Evolutionary conservation across 148 eudicot species (phyloP).

Genomic region (Chenopodium suecicum): DNA sequence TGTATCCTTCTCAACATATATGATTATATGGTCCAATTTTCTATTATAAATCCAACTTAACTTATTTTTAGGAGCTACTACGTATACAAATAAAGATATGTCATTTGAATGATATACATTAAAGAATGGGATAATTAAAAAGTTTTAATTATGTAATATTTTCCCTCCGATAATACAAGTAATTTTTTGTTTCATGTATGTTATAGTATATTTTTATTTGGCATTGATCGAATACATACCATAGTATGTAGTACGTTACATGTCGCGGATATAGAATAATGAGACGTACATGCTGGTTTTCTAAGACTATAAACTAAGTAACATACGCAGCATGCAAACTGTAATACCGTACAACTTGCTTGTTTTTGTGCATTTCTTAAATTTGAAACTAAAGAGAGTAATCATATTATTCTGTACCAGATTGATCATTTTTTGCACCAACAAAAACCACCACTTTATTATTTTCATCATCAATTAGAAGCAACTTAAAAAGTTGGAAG

Average conservation of each 20-base stretch:
- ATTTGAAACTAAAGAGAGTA: slow-evolving; percentile 16
- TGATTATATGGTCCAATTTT: neutral
- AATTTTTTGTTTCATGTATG: too few relatives aligned
- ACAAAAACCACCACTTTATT: slow-evolving; percentile 2
- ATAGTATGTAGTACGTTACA: too few relatives aligned
- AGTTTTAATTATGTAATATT: too few relatives aligned
- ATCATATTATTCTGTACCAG: slow-evolving; percentile 22
- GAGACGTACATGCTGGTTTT: too few relatives aligned
- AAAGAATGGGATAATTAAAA: too few relatives aligned
- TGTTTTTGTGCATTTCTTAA: neutral
- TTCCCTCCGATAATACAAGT: too few relatives aligned
- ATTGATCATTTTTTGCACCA: slow-evolving; percentile 25
- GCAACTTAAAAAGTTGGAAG: slow-evolving; percentile 2
- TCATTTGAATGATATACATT: too few relatives aligned
- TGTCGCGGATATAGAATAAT: too few relatives aligned
- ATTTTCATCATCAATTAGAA: neutral
- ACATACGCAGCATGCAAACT: slow-evolving; percentile 15
- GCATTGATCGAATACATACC: too few relatives aligned
- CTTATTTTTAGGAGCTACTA: neutral
- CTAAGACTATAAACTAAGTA: neutral
- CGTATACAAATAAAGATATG: too few relatives aligned
- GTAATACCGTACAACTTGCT: slow-evolving; percentile 10
- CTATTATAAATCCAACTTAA: neutral
- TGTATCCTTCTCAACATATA: too few relatives aligned
- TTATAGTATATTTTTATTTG: too few relatives aligned